Conservation (phyloP, 2,329 filamentous ascomycete species). For the Chalaropsis thielavioides region DNA sequence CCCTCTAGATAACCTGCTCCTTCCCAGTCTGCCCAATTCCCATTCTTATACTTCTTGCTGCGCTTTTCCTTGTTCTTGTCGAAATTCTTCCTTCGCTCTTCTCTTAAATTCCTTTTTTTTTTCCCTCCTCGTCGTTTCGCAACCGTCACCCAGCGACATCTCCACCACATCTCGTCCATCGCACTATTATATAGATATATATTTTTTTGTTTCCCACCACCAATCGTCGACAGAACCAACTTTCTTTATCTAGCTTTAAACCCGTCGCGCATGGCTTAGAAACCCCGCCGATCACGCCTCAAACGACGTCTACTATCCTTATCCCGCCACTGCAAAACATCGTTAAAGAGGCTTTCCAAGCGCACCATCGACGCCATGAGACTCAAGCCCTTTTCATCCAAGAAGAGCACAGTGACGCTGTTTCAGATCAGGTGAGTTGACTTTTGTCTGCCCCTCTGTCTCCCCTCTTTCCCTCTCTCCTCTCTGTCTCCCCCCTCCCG, state of each 20-base stretch:
- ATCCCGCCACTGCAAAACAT: background rate
- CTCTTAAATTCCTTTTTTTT: background rate
- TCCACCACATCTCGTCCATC: background rate
- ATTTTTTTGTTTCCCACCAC: background rate
- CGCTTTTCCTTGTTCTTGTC: constrained; percentile 2
- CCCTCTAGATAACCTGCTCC: background rate
- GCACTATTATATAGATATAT: background rate
- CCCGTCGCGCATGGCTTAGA: constrained; percentile 1
- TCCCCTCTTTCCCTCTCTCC: background rate
- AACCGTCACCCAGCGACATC: background rate
- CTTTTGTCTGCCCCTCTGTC: background rate
- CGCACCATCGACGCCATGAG: constrained; percentile 11
- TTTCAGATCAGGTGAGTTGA: constrained; percentile 17
- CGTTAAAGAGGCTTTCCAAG: background rate
- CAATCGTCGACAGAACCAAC: background rate
- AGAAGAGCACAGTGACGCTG: constrained; percentile 17
- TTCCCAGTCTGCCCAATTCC: background rate
- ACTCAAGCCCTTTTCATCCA: constrained; percentile 18
- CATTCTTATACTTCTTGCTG: background rate
- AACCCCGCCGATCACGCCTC: background rate
- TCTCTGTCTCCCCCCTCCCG: background rate
- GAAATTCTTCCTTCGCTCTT: background rate
- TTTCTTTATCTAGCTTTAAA: background rate
- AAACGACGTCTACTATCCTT: background rate
- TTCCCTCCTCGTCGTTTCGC: background rate